Percentiles rank a stretch among this genome's conserved stretches.
These are phyloP conservation scores for Thalassiosira exigua DNA, from an alignment of 352 stramenopile genomes.

Conservation along the genomic window DNA sequence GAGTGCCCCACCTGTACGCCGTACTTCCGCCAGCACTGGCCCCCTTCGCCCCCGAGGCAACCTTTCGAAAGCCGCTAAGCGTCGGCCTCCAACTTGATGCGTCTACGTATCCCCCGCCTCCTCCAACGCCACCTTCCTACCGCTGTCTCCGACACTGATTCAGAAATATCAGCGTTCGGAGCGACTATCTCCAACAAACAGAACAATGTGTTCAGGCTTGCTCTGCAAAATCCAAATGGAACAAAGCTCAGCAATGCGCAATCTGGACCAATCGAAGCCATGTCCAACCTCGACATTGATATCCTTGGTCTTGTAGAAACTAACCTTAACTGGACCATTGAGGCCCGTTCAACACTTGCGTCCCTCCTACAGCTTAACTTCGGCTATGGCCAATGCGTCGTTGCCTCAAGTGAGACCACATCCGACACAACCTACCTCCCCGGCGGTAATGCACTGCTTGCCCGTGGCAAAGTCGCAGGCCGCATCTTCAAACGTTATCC, in stretches of 20 bases:
- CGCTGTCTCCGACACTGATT: too few relatives aligned
- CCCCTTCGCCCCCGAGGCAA: too few relatives aligned
- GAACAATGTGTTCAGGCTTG: neutral
- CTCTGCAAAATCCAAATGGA: conserved; percentile 1
- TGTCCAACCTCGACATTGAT: neutral
- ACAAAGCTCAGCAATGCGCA: neutral
- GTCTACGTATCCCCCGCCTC: too few relatives aligned
- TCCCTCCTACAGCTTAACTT: neutral
- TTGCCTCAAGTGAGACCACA: neutral
- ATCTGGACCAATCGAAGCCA: neutral
- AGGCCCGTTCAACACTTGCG: neutral
- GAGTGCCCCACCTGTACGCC: too few relatives aligned
- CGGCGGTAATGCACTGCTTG: neutral
- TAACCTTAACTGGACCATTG: neutral
- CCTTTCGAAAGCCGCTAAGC: too few relatives aligned
- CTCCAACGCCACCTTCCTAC: too few relatives aligned
- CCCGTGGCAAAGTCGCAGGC: neutral
- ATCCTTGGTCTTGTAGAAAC: neutral
- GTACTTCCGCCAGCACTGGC: too few relatives aligned
- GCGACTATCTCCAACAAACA: neutral
- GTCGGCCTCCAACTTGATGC: too few relatives aligned
- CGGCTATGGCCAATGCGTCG: neutral
- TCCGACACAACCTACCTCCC: neutral
- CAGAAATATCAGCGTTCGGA: too few relatives aligned
- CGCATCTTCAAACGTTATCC: neutral